Evolutionary conservation across 148 eudicot species (phyloP).

Genomic region (Rhododendron vialii): DNA sequence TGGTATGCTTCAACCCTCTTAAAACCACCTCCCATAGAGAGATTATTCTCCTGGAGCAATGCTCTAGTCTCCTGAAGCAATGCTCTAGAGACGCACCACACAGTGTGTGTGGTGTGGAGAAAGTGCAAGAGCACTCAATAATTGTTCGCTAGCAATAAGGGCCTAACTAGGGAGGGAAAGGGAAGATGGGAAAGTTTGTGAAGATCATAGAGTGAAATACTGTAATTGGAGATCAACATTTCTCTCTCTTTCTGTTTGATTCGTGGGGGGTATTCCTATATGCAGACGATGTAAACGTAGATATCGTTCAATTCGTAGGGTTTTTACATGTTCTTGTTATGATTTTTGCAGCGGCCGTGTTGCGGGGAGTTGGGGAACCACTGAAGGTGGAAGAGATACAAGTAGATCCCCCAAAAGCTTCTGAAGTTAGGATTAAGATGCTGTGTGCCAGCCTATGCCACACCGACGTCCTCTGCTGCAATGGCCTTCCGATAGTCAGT

Average conservation of each 20-base stretch:
- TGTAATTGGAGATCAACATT: not conserved
- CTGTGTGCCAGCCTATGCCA: conserved; percentile 46
- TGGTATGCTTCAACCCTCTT: too few relatives aligned
- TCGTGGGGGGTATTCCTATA: not conserved
- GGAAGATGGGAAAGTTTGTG: not conserved
- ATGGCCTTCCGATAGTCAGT: conserved; percentile 30
- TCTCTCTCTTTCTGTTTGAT: not conserved
- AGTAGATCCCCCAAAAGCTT: conserved; percentile 38
- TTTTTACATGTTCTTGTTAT: not conserved
- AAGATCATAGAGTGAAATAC: not conserved
- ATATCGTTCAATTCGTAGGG: not conserved
- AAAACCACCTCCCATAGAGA: too few relatives aligned
- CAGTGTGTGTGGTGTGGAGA: too few relatives aligned
- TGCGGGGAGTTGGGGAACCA: conserved; percentile 21
- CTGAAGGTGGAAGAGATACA: conserved; percentile 39
- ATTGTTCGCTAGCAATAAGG: not conserved
- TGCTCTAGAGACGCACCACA: too few relatives aligned
- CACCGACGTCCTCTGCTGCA: conserved; percentile 34
- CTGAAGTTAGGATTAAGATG: conserved; percentile 44
- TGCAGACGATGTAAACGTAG: too few relatives aligned
- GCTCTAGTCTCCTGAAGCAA: too few relatives aligned
- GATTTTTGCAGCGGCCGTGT: conserved; percentile 27
- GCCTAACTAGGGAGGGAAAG: not conserved
- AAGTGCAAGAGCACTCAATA: too few relatives aligned
- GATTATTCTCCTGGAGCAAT: too few relatives aligned